Evolutionary conservation across 371 early-diverging fungal genomes (phyloP), one percentile per base, ranked within the genome.

Genomic region (Mucor mucedo): DNA sequence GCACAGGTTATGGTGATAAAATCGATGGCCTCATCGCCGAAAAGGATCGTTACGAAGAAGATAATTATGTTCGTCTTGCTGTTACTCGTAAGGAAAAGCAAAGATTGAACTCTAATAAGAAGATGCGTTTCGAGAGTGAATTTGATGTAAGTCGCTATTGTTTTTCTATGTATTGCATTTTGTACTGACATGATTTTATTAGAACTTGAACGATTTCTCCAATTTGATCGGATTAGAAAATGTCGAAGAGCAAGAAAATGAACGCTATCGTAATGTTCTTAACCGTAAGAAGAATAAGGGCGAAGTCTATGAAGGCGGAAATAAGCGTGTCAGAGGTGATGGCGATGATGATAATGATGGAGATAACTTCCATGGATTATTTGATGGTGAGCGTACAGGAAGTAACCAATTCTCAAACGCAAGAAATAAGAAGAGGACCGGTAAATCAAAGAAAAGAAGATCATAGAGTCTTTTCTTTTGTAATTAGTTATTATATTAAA

Each of bases 31-130:
- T 80, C 50, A 75, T 88, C 65, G 75, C 73, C 14, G 93, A 94
- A 69, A 87, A 92, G 55, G 78, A 83, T 44, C 72, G 79, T 29
- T 95, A 91, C 66, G 98, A 98, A 79, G 96, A 96, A 76, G 91
- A 92, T 35, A 95, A 95, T 72, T 96, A 94, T 71, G 86, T 89
- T 48, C 89, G 98, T 62, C 72, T 95, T 38, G 78, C 82, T 50
- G 61, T 91, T 32, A 89, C 90, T 45, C 88, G 89, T 68, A 90
- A 91, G 73, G 94, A 95, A 59, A 84, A 89, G 76, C 80, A 84
- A 66, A 78, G 84, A 57, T 52, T 92, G 58, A 76, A 88, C 45
- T 84, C 85, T 28, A 77, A 73, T 49, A 86, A 84, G 50, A 65
- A 85, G 48, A 79, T 79, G 64, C 82, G 87, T 5, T 87, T 95